Percentiles rank a stretch among this genome's conserved stretches.
Conservation (phyloP, 257 asterid species). For the Pogostemon cablin region DNA sequence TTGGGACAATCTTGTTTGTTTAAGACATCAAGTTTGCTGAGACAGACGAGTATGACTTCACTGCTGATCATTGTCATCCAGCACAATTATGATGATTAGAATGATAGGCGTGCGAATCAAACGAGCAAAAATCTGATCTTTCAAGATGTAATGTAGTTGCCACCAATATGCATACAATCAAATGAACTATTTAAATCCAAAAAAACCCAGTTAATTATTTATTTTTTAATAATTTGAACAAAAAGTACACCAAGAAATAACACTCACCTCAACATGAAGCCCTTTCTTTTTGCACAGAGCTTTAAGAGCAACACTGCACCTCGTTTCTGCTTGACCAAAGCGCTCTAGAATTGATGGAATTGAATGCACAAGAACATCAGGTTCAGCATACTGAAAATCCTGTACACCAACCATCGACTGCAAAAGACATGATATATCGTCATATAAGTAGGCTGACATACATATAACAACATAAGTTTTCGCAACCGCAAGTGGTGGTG, state of each 20-base stretch:
- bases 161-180: too few relatives aligned
- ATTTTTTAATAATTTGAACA: too few relatives aligned
- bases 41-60: background rate
- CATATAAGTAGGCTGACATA: slow-evolving; percentile 12
- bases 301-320: slow-evolving; percentile 61
- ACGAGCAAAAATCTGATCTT: too few relatives aligned
- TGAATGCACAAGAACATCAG: slow-evolving; percentile 75
- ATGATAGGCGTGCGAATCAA: too few relatives aligned
- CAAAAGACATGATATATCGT: slow-evolving; percentile 27
- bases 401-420: slow-evolving; percentile 62
- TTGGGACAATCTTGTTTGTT: too few relatives aligned
- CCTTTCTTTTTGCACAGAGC: slow-evolving; percentile 86
- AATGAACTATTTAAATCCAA: too few relatives aligned
- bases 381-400: slow-evolving; percentile 79
- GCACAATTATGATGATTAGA: background rate
- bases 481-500: background rate
- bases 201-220: too few relatives aligned
- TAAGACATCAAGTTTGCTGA: too few relatives aligned
- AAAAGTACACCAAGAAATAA: too few relatives aligned
- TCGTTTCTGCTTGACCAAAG: slow-evolving; percentile 46
- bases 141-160: too few relatives aligned
- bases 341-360: slow-evolving; percentile 56
- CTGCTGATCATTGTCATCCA: slow-evolving; percentile 1
- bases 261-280: slow-evolving; percentile 62
- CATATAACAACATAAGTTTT: slow-evolving; percentile 14